Evolutionary conservation across 2,329 filamentous ascomycete genomes (phyloP).

Genomic region (Aspergillus persii): DNA sequence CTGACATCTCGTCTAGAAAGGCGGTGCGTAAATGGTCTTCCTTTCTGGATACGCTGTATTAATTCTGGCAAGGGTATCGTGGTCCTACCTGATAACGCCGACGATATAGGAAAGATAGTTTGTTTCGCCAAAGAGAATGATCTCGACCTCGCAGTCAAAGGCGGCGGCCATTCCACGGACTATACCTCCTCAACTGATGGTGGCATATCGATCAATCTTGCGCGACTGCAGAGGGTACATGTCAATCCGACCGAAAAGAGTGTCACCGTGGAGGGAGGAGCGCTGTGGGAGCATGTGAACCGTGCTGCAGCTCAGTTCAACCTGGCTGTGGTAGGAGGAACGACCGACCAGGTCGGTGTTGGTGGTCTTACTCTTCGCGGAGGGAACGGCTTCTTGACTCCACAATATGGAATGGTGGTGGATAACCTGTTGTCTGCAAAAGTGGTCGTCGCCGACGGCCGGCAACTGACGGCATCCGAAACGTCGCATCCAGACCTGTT

Average conservation of each 20-base stretch:
- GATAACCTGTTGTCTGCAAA: constrained; percentile 44
- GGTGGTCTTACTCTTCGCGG: constrained; percentile 57
- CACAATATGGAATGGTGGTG: constrained; percentile 52
- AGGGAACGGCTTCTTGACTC: constrained; percentile 55
- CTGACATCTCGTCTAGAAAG: too few species aligned
- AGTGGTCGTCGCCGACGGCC: constrained; percentile 38
- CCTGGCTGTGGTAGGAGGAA: constrained; percentile 59
- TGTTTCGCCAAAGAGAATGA: constrained; percentile 42
- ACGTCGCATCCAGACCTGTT: constrained; percentile 47
- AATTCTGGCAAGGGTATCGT: too few species aligned
- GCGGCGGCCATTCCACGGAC: constrained; percentile 58
- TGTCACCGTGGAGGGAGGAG: constrained; percentile 52
- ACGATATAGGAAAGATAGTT: neutral
- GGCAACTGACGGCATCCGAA: constrained; percentile 35
- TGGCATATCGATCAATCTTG: constrained; percentile 57
- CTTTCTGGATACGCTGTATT: too few species aligned
- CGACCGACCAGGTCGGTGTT: constrained; percentile 59
- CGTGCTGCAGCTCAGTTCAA: constrained; percentile 48
- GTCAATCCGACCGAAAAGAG: constrained; percentile 48
- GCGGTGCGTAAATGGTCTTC: too few species aligned
- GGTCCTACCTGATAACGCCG: too few species aligned
- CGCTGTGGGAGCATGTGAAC: constrained; percentile 56
- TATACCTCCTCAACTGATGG: constrained; percentile 51
- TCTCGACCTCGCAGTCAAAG: constrained; percentile 53
- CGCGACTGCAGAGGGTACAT: constrained; percentile 49